These are phyloP conservation scores for Mycena belliarum DNA, from an alignment of 768 basidiomycete genomes.

Conservation along the genomic window DNA sequence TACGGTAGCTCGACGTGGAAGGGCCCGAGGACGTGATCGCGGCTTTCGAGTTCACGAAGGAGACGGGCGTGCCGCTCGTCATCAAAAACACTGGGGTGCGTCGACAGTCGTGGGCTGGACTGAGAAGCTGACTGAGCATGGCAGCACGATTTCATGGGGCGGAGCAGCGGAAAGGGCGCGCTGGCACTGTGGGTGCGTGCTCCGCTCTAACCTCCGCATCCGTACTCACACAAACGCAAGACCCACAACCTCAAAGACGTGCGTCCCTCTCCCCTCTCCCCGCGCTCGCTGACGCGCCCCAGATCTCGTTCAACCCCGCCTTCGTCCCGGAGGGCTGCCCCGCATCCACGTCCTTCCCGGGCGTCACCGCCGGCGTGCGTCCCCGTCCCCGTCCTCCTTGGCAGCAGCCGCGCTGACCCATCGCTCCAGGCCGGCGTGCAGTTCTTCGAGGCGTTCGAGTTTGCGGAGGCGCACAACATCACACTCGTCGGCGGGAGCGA, in stretches of 20 bases:
- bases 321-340: slow-evolving; percentile 41
- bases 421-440: slow-evolving; percentile 44
- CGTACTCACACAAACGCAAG: slow-evolving; percentile 28
- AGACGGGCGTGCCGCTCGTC: slow-evolving; percentile 40
- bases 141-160: slow-evolving; percentile 52
- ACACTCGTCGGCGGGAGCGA: slow-evolving; percentile 48
- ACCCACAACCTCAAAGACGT: slow-evolving; percentile 44
- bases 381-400: neutral
- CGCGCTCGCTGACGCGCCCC: neutral
- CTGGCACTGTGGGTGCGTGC: slow-evolving; percentile 45
- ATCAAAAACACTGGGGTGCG: slow-evolving; percentile 56
- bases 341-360: slow-evolving; percentile 27
- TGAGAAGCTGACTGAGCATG: neutral
- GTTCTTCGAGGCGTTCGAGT: slow-evolving; percentile 44
- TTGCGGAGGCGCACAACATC: slow-evolving; percentile 45
- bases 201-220: too few relatives aligned
- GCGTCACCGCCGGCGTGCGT: slow-evolving; percentile 40
- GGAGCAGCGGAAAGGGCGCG: slow-evolving; percentile 46
- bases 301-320: slow-evolving; percentile 37
- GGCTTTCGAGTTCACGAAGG: slow-evolving; percentile 45
- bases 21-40: slow-evolving; percentile 40
- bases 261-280: neutral
- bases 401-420: neutral
- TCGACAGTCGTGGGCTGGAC: neutral
- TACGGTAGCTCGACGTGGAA: slow-evolving; percentile 46